Evolutionary conservation across 2,329 filamentous ascomycete species (phyloP).

Genomic region (Fusarium veterinarium): DNA sequence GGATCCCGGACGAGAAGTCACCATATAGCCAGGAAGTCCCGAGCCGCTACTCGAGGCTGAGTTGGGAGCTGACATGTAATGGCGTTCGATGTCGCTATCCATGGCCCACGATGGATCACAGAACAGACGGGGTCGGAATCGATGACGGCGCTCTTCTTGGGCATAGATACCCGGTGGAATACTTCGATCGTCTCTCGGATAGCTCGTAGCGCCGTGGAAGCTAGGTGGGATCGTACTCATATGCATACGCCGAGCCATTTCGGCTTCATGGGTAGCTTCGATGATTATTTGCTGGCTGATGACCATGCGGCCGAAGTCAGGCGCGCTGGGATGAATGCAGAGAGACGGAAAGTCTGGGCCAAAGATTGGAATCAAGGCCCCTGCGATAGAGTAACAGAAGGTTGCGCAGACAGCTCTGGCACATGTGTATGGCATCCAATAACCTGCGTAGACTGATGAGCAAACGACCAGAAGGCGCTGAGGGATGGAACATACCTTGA

Average conservation of each 20-base stretch:
- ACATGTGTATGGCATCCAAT: conserved; percentile 94
- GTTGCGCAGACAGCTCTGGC: conserved; percentile 89
- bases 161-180: conserved; percentile 11
- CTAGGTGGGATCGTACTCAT: conserved; percentile 15
- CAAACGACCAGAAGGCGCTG: neutral
- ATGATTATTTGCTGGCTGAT: conserved; percentile 69
- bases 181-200: conserved; percentile 33
- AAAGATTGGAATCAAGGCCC: conserved; percentile 90
- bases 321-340: conserved; percentile 74
- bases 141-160: conserved; percentile 32
- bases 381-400: conserved; percentile 87
- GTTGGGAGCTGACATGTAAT: conserved; percentile 41
- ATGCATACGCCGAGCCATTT: conserved; percentile 36
- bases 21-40: conserved; percentile 42
- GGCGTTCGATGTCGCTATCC: conserved; percentile 34
- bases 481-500: conserved; percentile 71
- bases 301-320: conserved; percentile 74
- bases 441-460: conserved; percentile 69
- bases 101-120: conserved; percentile 40
- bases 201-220: conserved; percentile 29
- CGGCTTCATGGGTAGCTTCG: conserved; percentile 62
- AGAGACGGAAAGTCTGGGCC: conserved; percentile 80
- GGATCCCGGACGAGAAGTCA: conserved; percentile 40
- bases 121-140: conserved; percentile 36
- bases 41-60: conserved; percentile 46